These are phyloP conservation scores for Emericellopsis atlantica DNA, from an alignment of 2,329 filamentous ascomycete genomes.

Conservation along the genomic window DNA sequence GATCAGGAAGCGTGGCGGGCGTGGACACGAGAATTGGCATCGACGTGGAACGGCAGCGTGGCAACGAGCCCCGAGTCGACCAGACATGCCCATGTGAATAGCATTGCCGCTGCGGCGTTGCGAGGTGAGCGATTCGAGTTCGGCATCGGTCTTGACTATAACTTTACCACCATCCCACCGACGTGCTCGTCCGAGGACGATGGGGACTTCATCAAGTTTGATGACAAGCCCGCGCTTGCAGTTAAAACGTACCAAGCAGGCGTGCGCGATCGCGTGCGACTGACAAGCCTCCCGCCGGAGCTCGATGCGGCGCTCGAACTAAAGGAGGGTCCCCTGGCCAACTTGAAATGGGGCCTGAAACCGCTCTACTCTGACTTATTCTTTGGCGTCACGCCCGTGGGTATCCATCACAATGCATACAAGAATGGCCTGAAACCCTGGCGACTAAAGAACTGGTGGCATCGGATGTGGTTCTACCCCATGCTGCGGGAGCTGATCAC, in stretches of 20 bases:
- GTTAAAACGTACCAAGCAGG: conserved; percentile 15
- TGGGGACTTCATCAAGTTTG: conserved; percentile 17
- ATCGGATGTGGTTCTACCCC: conserved; percentile 20
- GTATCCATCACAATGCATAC: conserved; percentile 24
- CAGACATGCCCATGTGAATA: conserved; percentile 6
- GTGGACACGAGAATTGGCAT: conserved; percentile 13
- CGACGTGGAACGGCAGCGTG: conserved; percentile 17
- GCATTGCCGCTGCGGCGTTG: conserved; percentile 14
- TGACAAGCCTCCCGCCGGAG: conserved; percentile 14
- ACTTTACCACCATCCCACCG: conserved; percentile 20
- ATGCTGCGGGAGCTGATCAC: conserved; percentile 16
- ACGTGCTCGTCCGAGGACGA: conserved; percentile 23
- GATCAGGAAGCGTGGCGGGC: conserved; percentile 23
- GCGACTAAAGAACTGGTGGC: conserved; percentile 20
- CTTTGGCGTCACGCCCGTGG: conserved; percentile 20
- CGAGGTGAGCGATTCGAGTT: conserved; percentile 20
- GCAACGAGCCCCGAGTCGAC: conserved; percentile 5
- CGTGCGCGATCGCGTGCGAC: conserved; percentile 14
- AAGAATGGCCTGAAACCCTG: conserved; percentile 15
- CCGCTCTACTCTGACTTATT: conserved; percentile 23
- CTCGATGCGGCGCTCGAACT: conserved; percentile 5
- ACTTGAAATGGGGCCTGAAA: conserved; percentile 15
- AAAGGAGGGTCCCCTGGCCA: conserved; percentile 6
- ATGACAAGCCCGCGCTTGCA: conserved; percentile 10
- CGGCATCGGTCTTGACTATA: conserved; percentile 24